A percentile compares a stretch with the other conserved stretches of the same genome.
These are phyloP conservation scores for Primulina eburnea DNA, from an alignment of 257 asterid species.

Conservation along the genomic window DNA sequence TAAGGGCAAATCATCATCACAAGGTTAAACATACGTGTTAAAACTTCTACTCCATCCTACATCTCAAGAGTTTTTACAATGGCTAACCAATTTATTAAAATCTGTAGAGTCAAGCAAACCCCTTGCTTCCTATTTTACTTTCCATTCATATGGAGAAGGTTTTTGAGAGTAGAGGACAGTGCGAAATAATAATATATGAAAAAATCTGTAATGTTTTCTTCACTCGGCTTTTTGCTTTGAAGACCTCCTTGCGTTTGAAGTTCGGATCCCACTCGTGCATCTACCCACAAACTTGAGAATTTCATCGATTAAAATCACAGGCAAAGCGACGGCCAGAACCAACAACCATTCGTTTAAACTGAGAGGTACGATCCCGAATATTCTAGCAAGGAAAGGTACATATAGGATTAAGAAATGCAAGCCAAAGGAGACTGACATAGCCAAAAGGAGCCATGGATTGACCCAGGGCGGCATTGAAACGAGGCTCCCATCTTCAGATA, in stretches of 20 bases:
- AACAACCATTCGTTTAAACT: conserved; percentile 85
- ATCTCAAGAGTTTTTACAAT: conserved; percentile 31
- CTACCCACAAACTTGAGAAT: conserved; percentile 85
- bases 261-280: conserved; percentile 48
- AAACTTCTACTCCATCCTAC: conserved; percentile 23
- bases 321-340: conserved; percentile 74
- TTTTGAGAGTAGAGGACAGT: neutral
- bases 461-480: conserved; percentile 98
- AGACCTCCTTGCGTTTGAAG: conserved; percentile 33
- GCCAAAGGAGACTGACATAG: conserved; percentile 92
- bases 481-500: conserved; percentile 97
- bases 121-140: conserved; percentile 18
- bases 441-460: conserved; percentile 92
- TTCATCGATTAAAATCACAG: conserved; percentile 84
- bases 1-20: conserved; percentile 22
- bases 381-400: conserved; percentile 87
- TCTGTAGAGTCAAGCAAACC: conserved; percentile 31
- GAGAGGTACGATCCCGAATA: conserved; percentile 86
- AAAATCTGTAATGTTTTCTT: conserved; percentile 16
- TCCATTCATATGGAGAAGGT: conserved; percentile 9
- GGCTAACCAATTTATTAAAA: conserved; percentile 35
- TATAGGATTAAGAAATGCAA: conserved; percentile 90
- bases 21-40: conserved; percentile 29
- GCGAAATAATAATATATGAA: conserved; percentile 9
- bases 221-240: conserved; percentile 64